Conservation (phyloP, 73 alveolate genomes). For the Durusdinium trenchii region DNA sequence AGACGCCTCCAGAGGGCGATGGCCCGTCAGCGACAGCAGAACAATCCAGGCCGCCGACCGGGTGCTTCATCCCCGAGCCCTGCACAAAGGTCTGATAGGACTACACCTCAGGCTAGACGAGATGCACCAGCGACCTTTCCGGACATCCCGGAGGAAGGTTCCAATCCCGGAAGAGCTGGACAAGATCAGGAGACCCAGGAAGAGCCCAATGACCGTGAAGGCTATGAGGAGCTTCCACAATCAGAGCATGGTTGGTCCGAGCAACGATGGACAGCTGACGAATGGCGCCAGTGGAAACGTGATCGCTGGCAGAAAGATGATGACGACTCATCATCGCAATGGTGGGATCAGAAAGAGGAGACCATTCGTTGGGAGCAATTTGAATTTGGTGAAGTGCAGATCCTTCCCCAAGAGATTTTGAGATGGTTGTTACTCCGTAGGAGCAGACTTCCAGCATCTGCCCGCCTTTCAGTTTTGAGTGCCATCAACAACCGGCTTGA, state of each 20-base stretch:
- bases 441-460: background rate
- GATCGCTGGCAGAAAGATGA: too few relatives aligned
- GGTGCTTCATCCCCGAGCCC: too few relatives aligned
- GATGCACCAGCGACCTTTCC: too few relatives aligned
- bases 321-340: too few relatives aligned
- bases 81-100: too few relatives aligned
- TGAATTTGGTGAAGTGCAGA: background rate
- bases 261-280: conserved; percentile 16
- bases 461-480: background rate
- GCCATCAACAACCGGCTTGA: background rate
- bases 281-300: conserved; percentile 2
- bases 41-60: too few relatives aligned
- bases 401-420: background rate
- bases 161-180: too few relatives aligned
- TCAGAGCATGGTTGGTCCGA: background rate
- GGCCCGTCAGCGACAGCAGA: background rate
- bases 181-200: too few relatives aligned
- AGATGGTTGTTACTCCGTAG: background rate
- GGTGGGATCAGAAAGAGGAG: background rate
- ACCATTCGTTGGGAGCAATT: background rate
- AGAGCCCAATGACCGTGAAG: too few relatives aligned
- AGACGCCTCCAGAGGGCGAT: background rate
- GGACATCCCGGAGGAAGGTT: too few relatives aligned
- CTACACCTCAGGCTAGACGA: too few relatives aligned
- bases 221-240: background rate